These are phyloP conservation scores for Ophiostoma angusticollis DNA, from an alignment of 2,329 filamentous ascomycete species.

Conservation along the genomic window DNA sequence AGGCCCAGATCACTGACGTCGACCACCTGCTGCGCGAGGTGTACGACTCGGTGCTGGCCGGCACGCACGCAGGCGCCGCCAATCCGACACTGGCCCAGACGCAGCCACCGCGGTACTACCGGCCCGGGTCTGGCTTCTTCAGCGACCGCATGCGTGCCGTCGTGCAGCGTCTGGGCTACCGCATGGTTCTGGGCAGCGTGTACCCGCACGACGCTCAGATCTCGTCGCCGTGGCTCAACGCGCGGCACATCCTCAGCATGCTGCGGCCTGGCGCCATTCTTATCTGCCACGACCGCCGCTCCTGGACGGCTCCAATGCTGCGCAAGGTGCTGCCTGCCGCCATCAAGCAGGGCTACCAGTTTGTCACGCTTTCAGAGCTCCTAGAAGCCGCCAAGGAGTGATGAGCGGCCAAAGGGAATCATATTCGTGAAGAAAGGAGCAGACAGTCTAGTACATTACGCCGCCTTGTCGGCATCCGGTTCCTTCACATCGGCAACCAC, in stretches of 20 bases:
- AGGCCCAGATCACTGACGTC: conserved; percentile 50
- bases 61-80: conserved; percentile 18
- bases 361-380: conserved; percentile 60
- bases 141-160: conserved; percentile 53
- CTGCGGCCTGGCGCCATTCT: conserved; percentile 63
- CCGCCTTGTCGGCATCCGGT: neutral
- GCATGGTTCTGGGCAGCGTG: conserved; percentile 66
- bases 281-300: conserved; percentile 71
- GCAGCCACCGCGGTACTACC: conserved; percentile 51
- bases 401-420: neutral
- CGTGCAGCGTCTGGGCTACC: conserved; percentile 49
- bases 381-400: conserved; percentile 26
- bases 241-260: conserved; percentile 70
- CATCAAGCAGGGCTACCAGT: conserved; percentile 52
- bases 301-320: conserved; percentile 77
- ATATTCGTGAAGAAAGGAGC: too few relatives aligned
- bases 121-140: conserved; percentile 78
- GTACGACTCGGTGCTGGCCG: conserved; percentile 34
- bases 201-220: conserved; percentile 92
- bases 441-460: neutral
- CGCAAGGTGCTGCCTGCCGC: conserved; percentile 58
- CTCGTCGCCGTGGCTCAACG: conserved; percentile 53
- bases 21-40: conserved; percentile 45
- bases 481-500: conserved; percentile 25
- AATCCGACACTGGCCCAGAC: conserved; percentile 23